Evolutionary conservation across 1,284 basidiomycete species (phyloP).

Genomic region (Apiotrichum gamsii): DNA sequence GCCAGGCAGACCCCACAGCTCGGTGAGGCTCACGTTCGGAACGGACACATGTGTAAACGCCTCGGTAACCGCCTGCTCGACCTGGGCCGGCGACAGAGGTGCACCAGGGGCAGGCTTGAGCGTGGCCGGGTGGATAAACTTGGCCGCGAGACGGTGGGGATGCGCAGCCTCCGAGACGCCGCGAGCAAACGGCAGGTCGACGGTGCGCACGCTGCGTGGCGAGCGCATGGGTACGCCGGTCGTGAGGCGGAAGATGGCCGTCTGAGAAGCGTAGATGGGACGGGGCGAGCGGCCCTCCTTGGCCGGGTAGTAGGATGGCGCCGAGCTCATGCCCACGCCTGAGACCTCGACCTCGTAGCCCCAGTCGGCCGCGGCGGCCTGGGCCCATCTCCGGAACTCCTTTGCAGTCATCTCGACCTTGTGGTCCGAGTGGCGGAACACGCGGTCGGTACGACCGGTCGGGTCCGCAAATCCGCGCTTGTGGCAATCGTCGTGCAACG

Average conservation of each 20-base stretch:
- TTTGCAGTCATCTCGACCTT: constrained; percentile 85
- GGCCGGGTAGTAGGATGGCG: constrained; percentile 42
- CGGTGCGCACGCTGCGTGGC: constrained; percentile 44
- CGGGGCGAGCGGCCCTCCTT: constrained; percentile 24
- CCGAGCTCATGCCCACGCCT: constrained; percentile 43
- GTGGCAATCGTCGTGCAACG: constrained; percentile 35
- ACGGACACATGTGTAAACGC: constrained; percentile 54
- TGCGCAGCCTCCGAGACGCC: constrained; percentile 29
- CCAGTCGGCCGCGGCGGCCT: constrained; percentile 59
- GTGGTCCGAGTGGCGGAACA: constrained; percentile 70
- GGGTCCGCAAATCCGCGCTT: constrained; percentile 64
- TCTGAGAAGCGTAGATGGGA: constrained; percentile 61
- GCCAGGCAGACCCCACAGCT: constrained; percentile 63
- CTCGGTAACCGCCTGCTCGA: constrained; percentile 53
- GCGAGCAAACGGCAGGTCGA: constrained; percentile 44
- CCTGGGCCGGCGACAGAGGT: constrained; percentile 49
- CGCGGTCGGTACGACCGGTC: constrained; percentile 58
- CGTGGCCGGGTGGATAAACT: constrained; percentile 51
- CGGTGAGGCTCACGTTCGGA: constrained; percentile 53
- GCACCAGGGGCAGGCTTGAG: constrained; percentile 28
- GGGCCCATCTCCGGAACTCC: constrained; percentile 70
- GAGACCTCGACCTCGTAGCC: constrained; percentile 51
- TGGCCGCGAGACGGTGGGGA: constrained; percentile 50
- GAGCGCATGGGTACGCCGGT: constrained; percentile 41
- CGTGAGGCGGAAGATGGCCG: constrained; percentile 58